Evolutionary conservation across 495 filamentous ascomycete species (phyloP).

Genomic region (Talaromyces thailandensis): DNA sequence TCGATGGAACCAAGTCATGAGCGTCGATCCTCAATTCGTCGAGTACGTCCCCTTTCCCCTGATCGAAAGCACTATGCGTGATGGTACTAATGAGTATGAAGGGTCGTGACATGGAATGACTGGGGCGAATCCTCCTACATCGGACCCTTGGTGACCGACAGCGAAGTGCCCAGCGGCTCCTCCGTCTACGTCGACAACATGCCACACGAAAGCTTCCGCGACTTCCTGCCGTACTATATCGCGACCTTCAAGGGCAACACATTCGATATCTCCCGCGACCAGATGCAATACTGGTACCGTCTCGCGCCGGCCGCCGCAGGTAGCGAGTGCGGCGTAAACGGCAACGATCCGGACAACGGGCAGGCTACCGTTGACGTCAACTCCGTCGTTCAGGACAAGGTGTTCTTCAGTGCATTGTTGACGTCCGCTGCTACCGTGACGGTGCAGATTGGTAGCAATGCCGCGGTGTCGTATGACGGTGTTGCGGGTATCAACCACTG

Average conservation of each 20-base stretch:
- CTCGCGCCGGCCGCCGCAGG: constrained; percentile 24
- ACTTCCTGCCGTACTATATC: constrained; percentile 56
- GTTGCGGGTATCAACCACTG: constrained; percentile 44
- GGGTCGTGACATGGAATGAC: constrained; percentile 61
- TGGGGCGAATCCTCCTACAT: constrained; percentile 72
- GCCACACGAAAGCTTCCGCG: constrained; percentile 47
- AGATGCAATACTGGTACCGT: constrained; percentile 59
- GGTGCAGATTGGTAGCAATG: constrained; percentile 40
- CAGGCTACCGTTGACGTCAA: constrained; percentile 16
- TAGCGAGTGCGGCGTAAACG: constrained; percentile 21
- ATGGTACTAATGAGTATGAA: not conserved
- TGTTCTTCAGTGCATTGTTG: constrained; percentile 30
- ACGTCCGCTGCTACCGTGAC: constrained; percentile 26
- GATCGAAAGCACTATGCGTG: not conserved
- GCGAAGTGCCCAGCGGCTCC: constrained; percentile 42
- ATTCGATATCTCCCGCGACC: constrained; percentile 2
- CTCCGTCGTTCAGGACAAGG: constrained; percentile 21
- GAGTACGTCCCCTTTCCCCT: constrained; percentile 34
- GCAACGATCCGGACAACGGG: constrained; percentile 24
- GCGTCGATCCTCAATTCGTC: constrained; percentile 56
- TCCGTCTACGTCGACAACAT: constrained; percentile 38
- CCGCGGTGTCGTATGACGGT: constrained; percentile 24
- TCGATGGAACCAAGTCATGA: constrained; percentile 61
- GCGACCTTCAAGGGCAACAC: constrained; percentile 34
- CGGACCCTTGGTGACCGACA: constrained; percentile 37